Evolutionary conservation across 2,329 filamentous ascomycete genomes (phyloP).

Genomic region (Colletotrichum tropicale): DNA sequence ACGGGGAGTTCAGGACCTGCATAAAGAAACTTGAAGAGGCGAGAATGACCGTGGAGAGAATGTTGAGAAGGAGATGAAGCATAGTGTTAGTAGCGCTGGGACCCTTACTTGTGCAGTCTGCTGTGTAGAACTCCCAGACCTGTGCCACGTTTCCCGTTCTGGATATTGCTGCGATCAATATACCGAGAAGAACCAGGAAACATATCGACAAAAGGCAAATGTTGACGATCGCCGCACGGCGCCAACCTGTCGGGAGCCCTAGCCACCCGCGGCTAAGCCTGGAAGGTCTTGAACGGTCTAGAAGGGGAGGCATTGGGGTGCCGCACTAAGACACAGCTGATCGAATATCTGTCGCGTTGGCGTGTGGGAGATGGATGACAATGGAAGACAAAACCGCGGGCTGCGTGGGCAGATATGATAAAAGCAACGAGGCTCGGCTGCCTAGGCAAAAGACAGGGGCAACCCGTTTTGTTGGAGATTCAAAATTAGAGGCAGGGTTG

Average conservation of each 20-base stretch:
- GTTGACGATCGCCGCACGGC: neutral
- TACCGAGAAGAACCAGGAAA: neutral
- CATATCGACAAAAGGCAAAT: neutral
- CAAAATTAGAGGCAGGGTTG: too few species aligned
- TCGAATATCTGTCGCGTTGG: too few species aligned
- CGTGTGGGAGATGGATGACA: too few species aligned
- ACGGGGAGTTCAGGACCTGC: slow-evolving; percentile 20
- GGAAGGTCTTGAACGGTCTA: too few species aligned
- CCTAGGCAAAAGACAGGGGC: too few species aligned
- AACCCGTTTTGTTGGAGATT: too few species aligned
- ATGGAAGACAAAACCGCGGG: too few species aligned
- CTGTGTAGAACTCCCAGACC: neutral
- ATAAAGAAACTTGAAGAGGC: slow-evolving; percentile 23
- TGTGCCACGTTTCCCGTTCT: neutral
- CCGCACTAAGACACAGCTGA: too few species aligned
- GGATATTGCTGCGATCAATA: neutral
- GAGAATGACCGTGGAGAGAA: slow-evolving; percentile 5
- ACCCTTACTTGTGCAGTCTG: neutral
- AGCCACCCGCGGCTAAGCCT: too few species aligned
- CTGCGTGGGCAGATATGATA: too few species aligned
- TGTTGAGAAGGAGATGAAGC: slow-evolving; percentile 52
- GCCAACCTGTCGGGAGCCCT: neutral
- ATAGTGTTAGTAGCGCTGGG: neutral
- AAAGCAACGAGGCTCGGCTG: too few species aligned
- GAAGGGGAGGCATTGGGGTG: too few species aligned